Conservation (phyloP, 768 basidiomycete genomes). For the Kwoniella mangroviensis region DNA sequence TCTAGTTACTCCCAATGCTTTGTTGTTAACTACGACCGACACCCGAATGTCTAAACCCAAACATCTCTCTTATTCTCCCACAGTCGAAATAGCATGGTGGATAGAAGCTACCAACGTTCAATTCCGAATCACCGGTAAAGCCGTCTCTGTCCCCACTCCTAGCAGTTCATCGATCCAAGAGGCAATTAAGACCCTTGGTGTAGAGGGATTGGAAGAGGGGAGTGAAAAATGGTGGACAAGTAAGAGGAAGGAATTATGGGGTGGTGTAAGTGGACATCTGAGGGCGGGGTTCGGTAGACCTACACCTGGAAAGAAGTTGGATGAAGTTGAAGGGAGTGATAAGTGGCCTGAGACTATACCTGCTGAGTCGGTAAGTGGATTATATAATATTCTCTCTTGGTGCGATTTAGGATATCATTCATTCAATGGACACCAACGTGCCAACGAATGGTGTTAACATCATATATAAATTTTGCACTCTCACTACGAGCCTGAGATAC, state of each 20-base stretch:
- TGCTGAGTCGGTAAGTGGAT: conserved; percentile 46
- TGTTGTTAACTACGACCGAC: conserved; percentile 54
- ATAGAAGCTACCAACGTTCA: conserved; percentile 49
- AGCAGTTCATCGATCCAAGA: conserved; percentile 15
- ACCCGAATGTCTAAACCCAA: conserved; percentile 52
- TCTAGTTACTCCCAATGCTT: conserved; percentile 42
- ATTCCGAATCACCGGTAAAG: conserved; percentile 53
- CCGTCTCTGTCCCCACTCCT: conserved; percentile 31
- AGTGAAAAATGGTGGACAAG: conserved; percentile 48
- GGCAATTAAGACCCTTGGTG: conserved; percentile 25
- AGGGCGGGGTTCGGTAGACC: conserved; percentile 54
- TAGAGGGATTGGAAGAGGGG: conserved; percentile 38
- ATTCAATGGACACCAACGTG: too few species aligned
- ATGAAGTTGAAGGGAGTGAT: conserved; percentile 35
- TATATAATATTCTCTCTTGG: too few species aligned
- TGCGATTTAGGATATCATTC: too few species aligned
- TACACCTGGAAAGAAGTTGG: conserved; percentile 48
- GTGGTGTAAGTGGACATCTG: conserved; percentile 52
- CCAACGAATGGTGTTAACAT: too few species aligned
- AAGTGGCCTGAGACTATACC: conserved; percentile 51
- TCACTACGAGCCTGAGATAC: too few species aligned
- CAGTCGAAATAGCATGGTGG: conserved; percentile 55
- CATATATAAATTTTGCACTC: too few species aligned
- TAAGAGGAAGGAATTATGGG: conserved; percentile 46
- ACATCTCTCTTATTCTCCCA: conserved; percentile 42